phyloP scores from a whole-genome alignment of 129 eudicot species.

The Solidago caesia region DNA sequence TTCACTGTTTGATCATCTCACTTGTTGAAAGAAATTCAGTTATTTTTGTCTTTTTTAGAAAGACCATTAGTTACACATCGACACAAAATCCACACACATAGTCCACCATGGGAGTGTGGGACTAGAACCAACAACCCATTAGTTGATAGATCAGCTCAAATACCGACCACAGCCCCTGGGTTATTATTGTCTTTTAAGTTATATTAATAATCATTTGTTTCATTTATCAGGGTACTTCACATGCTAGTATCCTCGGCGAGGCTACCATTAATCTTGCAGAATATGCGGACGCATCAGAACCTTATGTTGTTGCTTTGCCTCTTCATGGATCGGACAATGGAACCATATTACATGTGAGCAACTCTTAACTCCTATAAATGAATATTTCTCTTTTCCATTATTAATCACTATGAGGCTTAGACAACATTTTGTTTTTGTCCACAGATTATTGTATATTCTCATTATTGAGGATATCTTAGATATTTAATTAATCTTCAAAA shows the following conservation, averaged over 20 bases:
- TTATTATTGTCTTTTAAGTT: slow-evolving; percentile 16
- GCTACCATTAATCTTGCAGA: slow-evolving; percentile 89
- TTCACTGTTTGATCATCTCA: not conserved
- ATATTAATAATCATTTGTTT: not conserved
- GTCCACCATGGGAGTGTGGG: too few species aligned
- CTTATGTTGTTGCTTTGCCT: slow-evolving; percentile 66
- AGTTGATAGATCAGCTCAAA: too few species aligned
- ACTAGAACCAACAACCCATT: too few species aligned
- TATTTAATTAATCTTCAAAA: too few species aligned
- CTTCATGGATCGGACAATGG: slow-evolving; percentile 81
- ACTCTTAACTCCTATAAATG: slow-evolving; percentile 3
- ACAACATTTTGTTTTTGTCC: too few species aligned
- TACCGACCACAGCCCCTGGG: too few species aligned
- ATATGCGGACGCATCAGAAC: slow-evolving; percentile 78
- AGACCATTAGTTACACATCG: too few species aligned
- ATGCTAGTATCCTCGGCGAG: slow-evolving; percentile 87
- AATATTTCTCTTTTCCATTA: not conserved
- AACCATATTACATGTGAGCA: slow-evolving; percentile 73
- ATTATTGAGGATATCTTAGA: too few species aligned
- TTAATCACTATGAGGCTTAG: not conserved
- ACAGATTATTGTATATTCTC: too few species aligned
- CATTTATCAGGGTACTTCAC: slow-evolving; percentile 70
- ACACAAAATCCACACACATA: too few species aligned
- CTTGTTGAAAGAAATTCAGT: not conserved
- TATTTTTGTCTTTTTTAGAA: slow-evolving; percentile 3